A percentile compares a stretch with the other conserved stretches of the same genome.
Evolutionary conservation across 371 early-diverging fungal genomes (phyloP).

Genomic region (Globomyces sp.): DNA sequence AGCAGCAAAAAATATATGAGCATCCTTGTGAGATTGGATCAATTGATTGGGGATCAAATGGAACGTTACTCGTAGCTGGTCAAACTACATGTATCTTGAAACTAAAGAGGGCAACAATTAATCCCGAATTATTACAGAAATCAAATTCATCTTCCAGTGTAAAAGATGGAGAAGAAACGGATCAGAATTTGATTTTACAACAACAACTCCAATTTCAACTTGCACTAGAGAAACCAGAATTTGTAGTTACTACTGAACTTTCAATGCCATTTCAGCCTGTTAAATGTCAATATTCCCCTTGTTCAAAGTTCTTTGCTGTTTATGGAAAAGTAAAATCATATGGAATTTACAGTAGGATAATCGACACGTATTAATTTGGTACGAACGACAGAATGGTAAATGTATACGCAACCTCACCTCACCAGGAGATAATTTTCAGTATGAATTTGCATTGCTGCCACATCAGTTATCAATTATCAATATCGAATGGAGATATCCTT

Average conservation of each 20-base stretch:
- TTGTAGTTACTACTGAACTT: background rate
- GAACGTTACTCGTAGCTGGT: background rate
- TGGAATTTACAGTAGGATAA: conserved; percentile 48
- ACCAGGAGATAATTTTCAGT: conserved; percentile 23
- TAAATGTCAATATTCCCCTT: conserved; percentile 17
- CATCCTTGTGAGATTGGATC: background rate
- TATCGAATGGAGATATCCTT: conserved; percentile 66
- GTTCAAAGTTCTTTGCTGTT: conserved; percentile 14
- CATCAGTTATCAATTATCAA: conserved; percentile 66
- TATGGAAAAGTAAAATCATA: conserved; percentile 10
- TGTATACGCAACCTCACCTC: background rate
- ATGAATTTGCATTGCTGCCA: conserved; percentile 64
- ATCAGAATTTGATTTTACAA: too few species aligned
- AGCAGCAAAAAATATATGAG: background rate
- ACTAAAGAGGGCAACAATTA: background rate
- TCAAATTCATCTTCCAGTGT: too few species aligned
- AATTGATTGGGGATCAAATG: conserved; percentile 15
- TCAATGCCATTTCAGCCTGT: conserved; percentile 2
- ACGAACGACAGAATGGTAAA: conserved; percentile 16
- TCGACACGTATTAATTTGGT: conserved; percentile 73
- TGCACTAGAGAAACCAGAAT: background rate
- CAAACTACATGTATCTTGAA: conserved; percentile 3
- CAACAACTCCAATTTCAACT: background rate
- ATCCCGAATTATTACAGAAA: too few species aligned
- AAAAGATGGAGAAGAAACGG: too few species aligned